A percentile compares a stretch with the other conserved stretches of the same genome.
Evolutionary conservation across 2,329 filamentous ascomycete species (phyloP).

Genomic region (Juglanconis oblonga): DNA sequence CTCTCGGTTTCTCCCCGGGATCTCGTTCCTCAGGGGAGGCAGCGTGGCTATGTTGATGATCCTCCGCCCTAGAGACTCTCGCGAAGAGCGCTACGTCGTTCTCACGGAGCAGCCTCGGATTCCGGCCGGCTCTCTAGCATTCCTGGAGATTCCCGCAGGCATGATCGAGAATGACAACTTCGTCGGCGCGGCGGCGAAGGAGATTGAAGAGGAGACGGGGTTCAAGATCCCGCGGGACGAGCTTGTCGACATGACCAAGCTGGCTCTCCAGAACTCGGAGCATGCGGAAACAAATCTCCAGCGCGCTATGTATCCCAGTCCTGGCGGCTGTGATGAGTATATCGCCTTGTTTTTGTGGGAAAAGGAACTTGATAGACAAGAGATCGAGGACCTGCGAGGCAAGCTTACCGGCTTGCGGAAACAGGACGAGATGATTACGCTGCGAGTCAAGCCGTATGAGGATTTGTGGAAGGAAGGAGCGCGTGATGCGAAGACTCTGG

Average conservation of each 20-base stretch:
- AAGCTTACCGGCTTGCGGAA: slow-evolving; percentile 56
- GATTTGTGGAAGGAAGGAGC: slow-evolving; percentile 57
- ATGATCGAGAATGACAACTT: slow-evolving; percentile 61
- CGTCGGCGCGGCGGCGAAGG: slow-evolving; percentile 54
- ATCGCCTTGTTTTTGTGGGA: slow-evolving; percentile 59
- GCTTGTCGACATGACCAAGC: slow-evolving; percentile 49
- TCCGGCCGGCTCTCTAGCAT: slow-evolving; percentile 50
- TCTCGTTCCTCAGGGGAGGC: slow-evolving; percentile 56
- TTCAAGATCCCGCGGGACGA: slow-evolving; percentile 46
- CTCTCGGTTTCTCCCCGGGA: slow-evolving; percentile 42
- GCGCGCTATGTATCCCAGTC: slow-evolving; percentile 52
- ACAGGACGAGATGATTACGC: slow-evolving; percentile 59
- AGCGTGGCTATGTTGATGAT: slow-evolving; percentile 59
- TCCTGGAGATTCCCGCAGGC: slow-evolving; percentile 59
- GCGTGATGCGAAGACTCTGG: slow-evolving; percentile 57
- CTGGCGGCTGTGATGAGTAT: slow-evolving; percentile 59
- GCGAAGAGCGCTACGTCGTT: slow-evolving; percentile 52
- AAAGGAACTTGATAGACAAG: slow-evolving; percentile 44
- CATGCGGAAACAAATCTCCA: slow-evolving; percentile 36
- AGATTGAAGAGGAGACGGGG: slow-evolving; percentile 60
- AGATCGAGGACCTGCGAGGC: slow-evolving; percentile 54
- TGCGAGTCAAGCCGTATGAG: slow-evolving; percentile 55
- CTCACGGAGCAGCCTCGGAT: slow-evolving; percentile 59
- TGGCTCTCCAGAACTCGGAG: slow-evolving; percentile 36
- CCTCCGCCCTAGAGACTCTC: slow-evolving; percentile 49